Percentiles rank a stretch among this genome's conserved stretches.
phyloP scores from a whole-genome alignment of 2,329 filamentous ascomycete genomes.

The Fusarium chaquense region DNA sequence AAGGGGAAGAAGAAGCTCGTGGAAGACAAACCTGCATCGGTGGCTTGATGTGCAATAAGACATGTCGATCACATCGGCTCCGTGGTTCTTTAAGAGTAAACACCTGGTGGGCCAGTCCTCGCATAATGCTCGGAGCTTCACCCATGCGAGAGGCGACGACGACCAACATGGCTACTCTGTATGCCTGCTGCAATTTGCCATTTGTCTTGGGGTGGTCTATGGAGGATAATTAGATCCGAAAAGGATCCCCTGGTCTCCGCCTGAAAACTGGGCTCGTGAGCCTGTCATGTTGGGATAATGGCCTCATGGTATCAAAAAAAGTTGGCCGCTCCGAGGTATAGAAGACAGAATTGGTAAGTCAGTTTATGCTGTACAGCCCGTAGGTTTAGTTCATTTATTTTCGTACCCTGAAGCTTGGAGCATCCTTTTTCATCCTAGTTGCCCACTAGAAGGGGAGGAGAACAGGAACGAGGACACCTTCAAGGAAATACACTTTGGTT shows the following conservation, averaged over 20 bases:
- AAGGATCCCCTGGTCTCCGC: background rate
- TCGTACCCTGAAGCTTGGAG: too few relatives aligned
- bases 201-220: background rate
- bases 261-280: background rate
- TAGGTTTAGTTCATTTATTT: too few relatives aligned
- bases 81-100: slow-evolving; percentile 6
- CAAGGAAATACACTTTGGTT: slow-evolving; percentile 4
- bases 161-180: background rate
- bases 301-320: too few relatives aligned
- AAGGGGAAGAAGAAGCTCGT: slow-evolving; percentile 9
- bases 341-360: too few relatives aligned
- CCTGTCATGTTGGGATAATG: background rate
- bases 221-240: background rate
- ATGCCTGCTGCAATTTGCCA: slow-evolving; percentile 3
- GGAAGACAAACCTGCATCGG: background rate
- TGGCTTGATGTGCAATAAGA: slow-evolving; percentile 1
- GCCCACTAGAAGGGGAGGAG: background rate
- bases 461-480: background rate
- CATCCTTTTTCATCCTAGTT: too few relatives aligned
- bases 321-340: too few relatives aligned
- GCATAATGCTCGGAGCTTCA: slow-evolving; percentile 5
- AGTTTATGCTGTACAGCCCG: too few relatives aligned
- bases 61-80: slow-evolving; percentile 9
- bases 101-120: background rate
- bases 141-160: background rate